Evolutionary conservation across 345 rosid genomes (phyloP).

Genomic region (Orychophragmus violaceus): DNA sequence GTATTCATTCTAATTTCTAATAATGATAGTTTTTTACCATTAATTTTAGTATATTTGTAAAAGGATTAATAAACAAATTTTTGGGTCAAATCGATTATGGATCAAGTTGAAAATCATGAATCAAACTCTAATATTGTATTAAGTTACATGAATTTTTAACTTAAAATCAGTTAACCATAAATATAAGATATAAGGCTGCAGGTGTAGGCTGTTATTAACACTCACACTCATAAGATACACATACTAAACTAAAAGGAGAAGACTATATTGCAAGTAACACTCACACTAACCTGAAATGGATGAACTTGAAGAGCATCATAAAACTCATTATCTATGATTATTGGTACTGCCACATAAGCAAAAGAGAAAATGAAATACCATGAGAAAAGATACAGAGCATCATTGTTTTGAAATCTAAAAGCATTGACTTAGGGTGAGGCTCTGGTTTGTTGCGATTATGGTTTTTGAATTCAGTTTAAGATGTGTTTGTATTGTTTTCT

Average conservation of each 20-base stretch:
- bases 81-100: too few relatives aligned
- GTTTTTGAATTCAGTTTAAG: neutral
- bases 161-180: too few relatives aligned
- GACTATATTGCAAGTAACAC: too few relatives aligned
- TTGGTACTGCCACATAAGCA: conserved; percentile 77
- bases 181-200: conserved; percentile 68
- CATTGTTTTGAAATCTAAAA: neutral
- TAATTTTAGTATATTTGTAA: too few relatives aligned
- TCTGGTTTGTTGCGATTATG: neutral
- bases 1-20: too few relatives aligned
- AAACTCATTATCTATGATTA: conserved; percentile 85
- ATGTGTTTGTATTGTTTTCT: neutral
- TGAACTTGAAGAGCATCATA: conserved; percentile 91
- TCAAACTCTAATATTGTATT: too few relatives aligned
- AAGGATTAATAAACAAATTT: too few relatives aligned
- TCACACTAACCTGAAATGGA: too few relatives aligned
- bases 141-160: too few relatives aligned
- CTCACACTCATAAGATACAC: conserved; percentile 49
- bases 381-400: neutral
- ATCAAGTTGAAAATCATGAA: too few relatives aligned
- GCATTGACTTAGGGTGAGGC: conserved; percentile 45
- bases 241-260: too few relatives aligned
- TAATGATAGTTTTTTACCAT: too few relatives aligned
- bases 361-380: conserved; percentile 7
- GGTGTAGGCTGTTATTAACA: conserved; percentile 88